Percentiles rank a stretch among this genome's conserved stretches.
phyloP scores from a whole-genome alignment of 2,329 filamentous ascomycete species.

The Lecanicillium sp. region DNA sequence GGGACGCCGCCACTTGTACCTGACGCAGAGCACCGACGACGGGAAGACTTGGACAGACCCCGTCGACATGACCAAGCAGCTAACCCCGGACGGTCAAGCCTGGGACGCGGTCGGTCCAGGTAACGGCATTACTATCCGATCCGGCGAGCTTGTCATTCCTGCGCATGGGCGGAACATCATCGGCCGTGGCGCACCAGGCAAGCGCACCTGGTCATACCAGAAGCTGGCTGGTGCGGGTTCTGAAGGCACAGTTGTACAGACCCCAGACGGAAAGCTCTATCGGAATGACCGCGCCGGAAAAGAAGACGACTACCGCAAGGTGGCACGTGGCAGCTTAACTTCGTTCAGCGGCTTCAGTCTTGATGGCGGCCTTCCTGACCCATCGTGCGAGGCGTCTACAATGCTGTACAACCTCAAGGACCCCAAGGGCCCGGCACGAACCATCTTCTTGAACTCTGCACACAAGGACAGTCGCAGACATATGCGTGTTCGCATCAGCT shows the following conservation, averaged over 20 bases:
- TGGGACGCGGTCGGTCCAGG: slow-evolving; percentile 18
- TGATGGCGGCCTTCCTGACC: slow-evolving; percentile 13
- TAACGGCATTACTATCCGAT: slow-evolving; percentile 13
- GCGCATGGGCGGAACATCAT: slow-evolving; percentile 16
- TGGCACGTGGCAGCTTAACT: slow-evolving; percentile 11
- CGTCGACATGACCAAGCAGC: slow-evolving; percentile 13
- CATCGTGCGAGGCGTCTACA: slow-evolving; percentile 7
- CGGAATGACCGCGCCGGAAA: slow-evolving; percentile 12
- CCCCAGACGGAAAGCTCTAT: slow-evolving; percentile 12
- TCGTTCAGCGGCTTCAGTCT: slow-evolving; percentile 9
- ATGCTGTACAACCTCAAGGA: slow-evolving; percentile 9
- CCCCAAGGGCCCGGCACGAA: slow-evolving; percentile 10
- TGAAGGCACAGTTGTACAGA: slow-evolving; percentile 14
- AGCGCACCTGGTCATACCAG: slow-evolving; percentile 14
- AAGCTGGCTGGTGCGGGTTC: slow-evolving; percentile 9
- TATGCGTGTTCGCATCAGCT: slow-evolving; percentile 14
- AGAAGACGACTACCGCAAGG: slow-evolving; percentile 9
- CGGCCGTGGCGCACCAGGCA: slow-evolving; percentile 13
- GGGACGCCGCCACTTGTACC: slow-evolving; percentile 16
- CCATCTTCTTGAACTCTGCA: slow-evolving; percentile 14
- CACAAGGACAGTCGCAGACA: slow-evolving; percentile 9
- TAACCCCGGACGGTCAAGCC: slow-evolving; percentile 12
- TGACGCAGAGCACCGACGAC: slow-evolving; percentile 17
- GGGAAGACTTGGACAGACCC: slow-evolving; percentile 17
- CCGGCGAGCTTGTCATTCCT: slow-evolving; percentile 15